phyloP scores from a whole-genome alignment of 2,329 filamentous ascomycete species.

The Colletotrichum liriopes region DNA sequence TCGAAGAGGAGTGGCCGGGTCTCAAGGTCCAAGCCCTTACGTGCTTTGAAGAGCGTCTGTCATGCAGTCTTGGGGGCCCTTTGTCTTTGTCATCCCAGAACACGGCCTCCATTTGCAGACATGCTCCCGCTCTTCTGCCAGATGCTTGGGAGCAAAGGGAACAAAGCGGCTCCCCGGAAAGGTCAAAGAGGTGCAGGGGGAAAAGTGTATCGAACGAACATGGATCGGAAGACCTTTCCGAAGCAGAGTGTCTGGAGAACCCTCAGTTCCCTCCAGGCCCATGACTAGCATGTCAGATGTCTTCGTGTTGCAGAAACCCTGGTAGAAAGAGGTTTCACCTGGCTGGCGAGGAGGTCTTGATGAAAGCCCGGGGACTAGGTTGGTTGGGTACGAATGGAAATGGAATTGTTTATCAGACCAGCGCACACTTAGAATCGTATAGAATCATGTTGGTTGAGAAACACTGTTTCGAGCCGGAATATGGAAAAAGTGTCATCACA shows the following conservation, averaged over 20 bases:
- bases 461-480: background rate
- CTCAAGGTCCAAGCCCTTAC: conserved; percentile 5
- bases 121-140: conserved; percentile 14
- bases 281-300: conserved; percentile 29
- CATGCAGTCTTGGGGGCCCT: conserved; percentile 13
- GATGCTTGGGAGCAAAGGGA: conserved; percentile 13
- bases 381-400: conserved; percentile 1
- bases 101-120: conserved; percentile 13
- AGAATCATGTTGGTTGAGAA: background rate
- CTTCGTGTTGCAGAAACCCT: conserved; percentile 27
- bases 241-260: conserved; percentile 17
- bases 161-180: conserved; percentile 1
- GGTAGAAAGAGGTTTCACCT: conserved; percentile 33
- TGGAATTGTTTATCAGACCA: background rate
- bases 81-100: background rate
- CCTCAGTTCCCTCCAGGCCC: conserved; percentile 3
- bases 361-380: conserved; percentile 8
- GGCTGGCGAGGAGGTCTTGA: conserved; percentile 3
- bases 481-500: background rate
- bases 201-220: conserved; percentile 13
- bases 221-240: conserved; percentile 24
- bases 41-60: conserved; percentile 13
- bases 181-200: conserved; percentile 10
- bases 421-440: background rate
- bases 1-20: conserved; percentile 10